Evolutionary conservation across 352 stramenopile genomes (phyloP).

Genomic region (Globisporangium paddicum): DNA sequence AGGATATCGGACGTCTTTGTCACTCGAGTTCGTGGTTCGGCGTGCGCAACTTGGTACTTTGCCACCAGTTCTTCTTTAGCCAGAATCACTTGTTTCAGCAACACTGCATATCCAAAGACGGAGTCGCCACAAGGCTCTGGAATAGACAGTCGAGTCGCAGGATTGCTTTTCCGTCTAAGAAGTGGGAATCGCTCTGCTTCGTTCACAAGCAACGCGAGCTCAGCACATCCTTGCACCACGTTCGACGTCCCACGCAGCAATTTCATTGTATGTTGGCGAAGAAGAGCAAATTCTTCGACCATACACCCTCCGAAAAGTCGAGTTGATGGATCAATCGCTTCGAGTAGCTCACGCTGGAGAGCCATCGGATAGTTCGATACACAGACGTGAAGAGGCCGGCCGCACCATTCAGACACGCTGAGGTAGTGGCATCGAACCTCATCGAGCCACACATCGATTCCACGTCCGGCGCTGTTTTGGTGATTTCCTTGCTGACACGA

Average conservation of each 20-base stretch:
- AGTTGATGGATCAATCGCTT: background rate
- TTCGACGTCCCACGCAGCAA: background rate
- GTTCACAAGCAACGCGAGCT: conserved; percentile 15
- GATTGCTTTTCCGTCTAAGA: background rate
- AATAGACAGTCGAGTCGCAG: background rate
- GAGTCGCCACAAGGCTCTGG: background rate
- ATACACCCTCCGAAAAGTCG: conserved; percentile 10
- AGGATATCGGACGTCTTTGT: background rate
- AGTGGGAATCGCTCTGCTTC: background rate
- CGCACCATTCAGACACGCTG: conserved; percentile 2
- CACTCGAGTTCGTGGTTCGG: background rate
- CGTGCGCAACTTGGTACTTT: background rate
- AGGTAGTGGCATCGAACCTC: conserved; percentile 3
- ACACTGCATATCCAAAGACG: conserved; percentile 3
- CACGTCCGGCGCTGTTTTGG: background rate
- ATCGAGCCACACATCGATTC: conserved; percentile 1
- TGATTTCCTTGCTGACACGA: conserved; percentile 5
- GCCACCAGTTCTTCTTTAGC: background rate
- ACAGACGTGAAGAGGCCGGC: conserved; percentile 6
- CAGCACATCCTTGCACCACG: conserved; percentile 1
- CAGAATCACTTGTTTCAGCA: conserved; percentile 9
- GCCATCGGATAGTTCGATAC: conserved; percentile 3
- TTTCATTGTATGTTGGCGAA: background rate
- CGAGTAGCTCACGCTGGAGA: conserved; percentile 2
- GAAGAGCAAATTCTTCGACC: background rate